Conservation (phyloP, 2,329 filamentous ascomycete species). For the Pestalotiopsis sp. region DNA sequence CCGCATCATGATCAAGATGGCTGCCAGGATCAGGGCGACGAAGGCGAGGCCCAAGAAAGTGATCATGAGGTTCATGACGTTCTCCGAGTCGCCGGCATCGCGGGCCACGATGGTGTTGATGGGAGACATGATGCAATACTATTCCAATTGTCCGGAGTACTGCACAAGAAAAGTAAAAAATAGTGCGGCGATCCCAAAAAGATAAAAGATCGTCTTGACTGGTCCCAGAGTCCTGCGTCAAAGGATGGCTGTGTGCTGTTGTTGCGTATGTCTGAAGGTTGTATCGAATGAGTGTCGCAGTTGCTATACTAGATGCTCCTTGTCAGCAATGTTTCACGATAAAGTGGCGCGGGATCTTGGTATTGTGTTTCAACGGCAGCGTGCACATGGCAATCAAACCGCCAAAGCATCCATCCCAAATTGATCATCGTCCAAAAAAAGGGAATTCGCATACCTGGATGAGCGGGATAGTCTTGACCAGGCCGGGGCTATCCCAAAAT, state of each 20-base stretch:
- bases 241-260: conserved; percentile 17
- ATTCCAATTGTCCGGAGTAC: conserved; percentile 1
- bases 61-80: conserved; percentile 76
- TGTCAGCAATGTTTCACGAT: conserved; percentile 18
- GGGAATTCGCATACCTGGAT: conserved; percentile 24
- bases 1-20: conserved; percentile 71
- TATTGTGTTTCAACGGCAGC: background rate
- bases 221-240: conserved; percentile 20
- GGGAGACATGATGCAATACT: conserved; percentile 33
- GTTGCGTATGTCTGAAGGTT: background rate
- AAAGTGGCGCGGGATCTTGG: conserved; percentile 8
- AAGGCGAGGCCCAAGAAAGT: conserved; percentile 77
- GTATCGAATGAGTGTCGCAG: conserved; percentile 14
- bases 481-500: conserved; percentile 26
- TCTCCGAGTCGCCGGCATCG: conserved; percentile 46
- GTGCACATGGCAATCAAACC: background rate
- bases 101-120: conserved; percentile 39
- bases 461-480: conserved; percentile 28
- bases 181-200: conserved; percentile 21
- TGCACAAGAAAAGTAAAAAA: conserved; percentile 20
- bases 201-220: conserved; percentile 17
- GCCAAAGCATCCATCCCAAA: background rate
- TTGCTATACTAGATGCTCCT: conserved; percentile 15
- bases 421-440: background rate
- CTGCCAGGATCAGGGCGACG: conserved; percentile 67